phyloP scores from a whole-genome alignment of 306 rosid genomes.

The Lablab purpureus region DNA sequence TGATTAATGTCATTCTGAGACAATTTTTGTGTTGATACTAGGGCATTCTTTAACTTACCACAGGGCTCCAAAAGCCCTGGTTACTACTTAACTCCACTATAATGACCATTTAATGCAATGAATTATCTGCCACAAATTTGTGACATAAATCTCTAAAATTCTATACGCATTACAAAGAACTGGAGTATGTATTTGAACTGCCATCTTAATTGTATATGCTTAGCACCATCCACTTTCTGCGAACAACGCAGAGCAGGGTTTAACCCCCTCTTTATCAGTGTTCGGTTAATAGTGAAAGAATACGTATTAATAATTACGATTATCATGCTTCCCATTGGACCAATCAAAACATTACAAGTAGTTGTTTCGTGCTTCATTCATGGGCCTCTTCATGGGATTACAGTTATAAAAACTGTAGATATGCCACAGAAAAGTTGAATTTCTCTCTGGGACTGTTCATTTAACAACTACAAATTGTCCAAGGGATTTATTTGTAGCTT shows the following conservation, averaged over 20 bases:
- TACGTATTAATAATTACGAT: background rate
- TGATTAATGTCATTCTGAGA: background rate
- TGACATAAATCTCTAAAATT: background rate
- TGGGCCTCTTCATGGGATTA: background rate
- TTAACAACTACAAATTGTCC: constrained; percentile 15
- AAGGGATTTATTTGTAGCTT: constrained; percentile 35
- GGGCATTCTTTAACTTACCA: background rate
- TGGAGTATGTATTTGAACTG: background rate
- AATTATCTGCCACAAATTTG: background rate
- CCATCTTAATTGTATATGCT: constrained; percentile 7
- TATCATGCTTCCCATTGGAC: background rate
- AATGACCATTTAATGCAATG: background rate
- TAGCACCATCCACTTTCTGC: constrained; percentile 19
- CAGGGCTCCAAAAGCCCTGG: background rate
- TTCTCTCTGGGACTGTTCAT: constrained; percentile 17
- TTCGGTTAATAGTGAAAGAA: background rate
- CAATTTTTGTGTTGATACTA: background rate
- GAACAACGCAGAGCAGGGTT: constrained; percentile 22
- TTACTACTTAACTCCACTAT: background rate
- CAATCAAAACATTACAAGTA: background rate
- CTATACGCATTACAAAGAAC: background rate
- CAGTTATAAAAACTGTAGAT: constrained; percentile 68
- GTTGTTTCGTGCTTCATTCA: constrained; percentile 34
- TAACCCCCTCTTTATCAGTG: background rate
- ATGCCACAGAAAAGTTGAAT: constrained; percentile 17